phyloP scores from a whole-genome alignment of 768 basidiomycete species.

The Tylopilus cervinicoccineus region DNA sequence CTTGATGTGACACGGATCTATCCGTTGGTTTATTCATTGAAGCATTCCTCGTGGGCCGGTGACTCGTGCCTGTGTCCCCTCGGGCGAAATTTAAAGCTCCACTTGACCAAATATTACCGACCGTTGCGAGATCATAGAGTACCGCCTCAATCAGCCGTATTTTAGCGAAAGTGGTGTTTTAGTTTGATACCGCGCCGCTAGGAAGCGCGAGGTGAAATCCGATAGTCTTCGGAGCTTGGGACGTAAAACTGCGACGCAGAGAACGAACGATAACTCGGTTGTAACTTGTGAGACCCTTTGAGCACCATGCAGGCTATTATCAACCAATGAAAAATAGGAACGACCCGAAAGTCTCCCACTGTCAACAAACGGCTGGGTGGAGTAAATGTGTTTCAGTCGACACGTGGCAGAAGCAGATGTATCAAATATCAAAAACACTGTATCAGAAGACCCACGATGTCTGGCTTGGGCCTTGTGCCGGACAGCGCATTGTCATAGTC shows the following conservation, averaged over 20 bases:
- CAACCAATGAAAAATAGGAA: slow-evolving; percentile 4
- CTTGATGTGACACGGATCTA: neutral
- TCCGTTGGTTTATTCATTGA: neutral
- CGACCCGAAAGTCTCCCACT: neutral
- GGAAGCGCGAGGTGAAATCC: neutral
- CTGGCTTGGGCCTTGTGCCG: neutral
- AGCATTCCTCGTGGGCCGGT: neutral
- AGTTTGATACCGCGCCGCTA: neutral
- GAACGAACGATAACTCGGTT: neutral
- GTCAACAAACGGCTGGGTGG: slow-evolving; percentile 19
- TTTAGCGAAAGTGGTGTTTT: neutral
- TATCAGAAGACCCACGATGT: neutral
- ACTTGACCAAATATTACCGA: slow-evolving; percentile 5
- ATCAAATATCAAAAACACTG: neutral
- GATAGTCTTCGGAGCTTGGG: neutral
- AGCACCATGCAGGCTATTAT: neutral
- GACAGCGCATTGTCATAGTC: neutral
- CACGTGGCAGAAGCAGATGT: slow-evolving; percentile 4
- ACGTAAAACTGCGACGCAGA: neutral
- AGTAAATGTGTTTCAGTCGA: slow-evolving; percentile 21
- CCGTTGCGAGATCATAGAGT: neutral
- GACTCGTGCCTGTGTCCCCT: neutral
- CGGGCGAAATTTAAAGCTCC: slow-evolving; percentile 7
- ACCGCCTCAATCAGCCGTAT: neutral
- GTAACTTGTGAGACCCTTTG: neutral